phyloP scores from a whole-genome alignment of 75 land plant species.

The Pinus tabuliformis region DNA sequence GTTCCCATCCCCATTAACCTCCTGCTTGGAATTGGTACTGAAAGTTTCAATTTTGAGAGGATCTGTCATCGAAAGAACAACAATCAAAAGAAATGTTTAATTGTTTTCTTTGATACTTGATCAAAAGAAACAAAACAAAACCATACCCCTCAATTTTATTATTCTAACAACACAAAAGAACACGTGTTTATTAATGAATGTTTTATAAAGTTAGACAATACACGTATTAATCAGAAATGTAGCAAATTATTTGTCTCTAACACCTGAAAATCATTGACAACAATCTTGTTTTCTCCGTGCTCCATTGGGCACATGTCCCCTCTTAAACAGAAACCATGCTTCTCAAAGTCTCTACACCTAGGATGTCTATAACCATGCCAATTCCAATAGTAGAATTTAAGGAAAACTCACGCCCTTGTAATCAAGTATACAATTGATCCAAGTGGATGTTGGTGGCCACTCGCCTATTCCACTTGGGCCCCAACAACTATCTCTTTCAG shows the following conservation, averaged over 20 bases:
- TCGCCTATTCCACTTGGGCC: too few species aligned
- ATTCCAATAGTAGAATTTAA: conserved; percentile 24
- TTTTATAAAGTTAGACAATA: not conserved
- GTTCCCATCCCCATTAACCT: conserved; percentile 40
- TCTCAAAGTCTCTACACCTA: conserved; percentile 95
- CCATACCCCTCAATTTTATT: not conserved
- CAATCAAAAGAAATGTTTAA: conserved; percentile 4
- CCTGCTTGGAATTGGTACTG: conserved; percentile 67
- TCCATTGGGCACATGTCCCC: conserved; percentile 99
- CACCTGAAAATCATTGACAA: conserved; percentile 99
- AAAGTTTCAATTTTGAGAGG: conserved; percentile 93
- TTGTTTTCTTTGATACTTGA: not conserved
- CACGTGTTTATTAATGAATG: not conserved
- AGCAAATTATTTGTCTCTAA: conserved; percentile 5
- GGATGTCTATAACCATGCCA: conserved; percentile 51
- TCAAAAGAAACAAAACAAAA: conserved; percentile 5
- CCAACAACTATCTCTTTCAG: too few species aligned
- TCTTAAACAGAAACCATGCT: conserved; percentile 92
- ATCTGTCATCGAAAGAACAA: conserved; percentile 46
- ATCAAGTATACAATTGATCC: conserved; percentile 38
- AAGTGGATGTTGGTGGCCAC: too few species aligned
- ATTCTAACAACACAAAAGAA: not conserved
- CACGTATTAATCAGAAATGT: not conserved
- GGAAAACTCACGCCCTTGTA: conserved; percentile 32
- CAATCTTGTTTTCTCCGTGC: conserved; percentile 96